Percentiles rank a stretch among this genome's conserved stretches.
Conservation (phyloP, 2,329 filamentous ascomycete genomes). For the Penicillium sp. region DNA sequence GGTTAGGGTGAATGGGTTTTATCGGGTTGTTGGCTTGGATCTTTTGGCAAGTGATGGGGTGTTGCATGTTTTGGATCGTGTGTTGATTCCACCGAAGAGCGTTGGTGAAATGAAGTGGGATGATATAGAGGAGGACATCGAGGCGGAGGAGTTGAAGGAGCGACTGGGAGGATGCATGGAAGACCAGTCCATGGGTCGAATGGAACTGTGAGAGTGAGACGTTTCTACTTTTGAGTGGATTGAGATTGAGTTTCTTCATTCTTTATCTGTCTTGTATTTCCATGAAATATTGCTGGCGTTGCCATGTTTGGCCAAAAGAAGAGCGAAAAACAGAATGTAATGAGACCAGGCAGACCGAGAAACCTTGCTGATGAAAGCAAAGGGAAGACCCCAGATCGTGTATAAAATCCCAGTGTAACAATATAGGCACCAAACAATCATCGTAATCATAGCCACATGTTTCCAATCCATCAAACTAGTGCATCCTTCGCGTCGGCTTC, state of each 20-base stretch:
- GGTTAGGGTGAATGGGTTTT: constrained; percentile 72
- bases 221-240: not conserved
- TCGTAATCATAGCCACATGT: constrained; percentile 4
- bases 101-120: constrained; percentile 2
- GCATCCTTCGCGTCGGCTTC: constrained; percentile 40
- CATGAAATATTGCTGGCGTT: constrained; percentile 7
- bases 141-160: constrained; percentile 21
- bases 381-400: not conserved
- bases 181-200: not conserved
- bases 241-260: constrained; percentile 20
- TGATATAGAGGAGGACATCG: constrained; percentile 13
- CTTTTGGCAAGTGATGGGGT: constrained; percentile 73
- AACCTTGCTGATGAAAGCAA: constrained; percentile 1
- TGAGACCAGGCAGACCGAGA: constrained; percentile 1
- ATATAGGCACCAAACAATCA: not conserved
- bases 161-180: constrained; percentile 17
- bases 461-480: constrained; percentile 18
- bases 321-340: not conserved
- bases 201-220: constrained; percentile 6
- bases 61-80: constrained; percentile 67
- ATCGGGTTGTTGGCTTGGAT: constrained; percentile 63
- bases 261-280: constrained; percentile 22
- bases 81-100: constrained; percentile 71
- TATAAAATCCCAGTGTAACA: not conserved
- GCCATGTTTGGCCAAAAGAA: not conserved